phyloP scores from a whole-genome alignment of 495 filamentous ascomycete species.

The Pyrenula massariospora region DNA sequence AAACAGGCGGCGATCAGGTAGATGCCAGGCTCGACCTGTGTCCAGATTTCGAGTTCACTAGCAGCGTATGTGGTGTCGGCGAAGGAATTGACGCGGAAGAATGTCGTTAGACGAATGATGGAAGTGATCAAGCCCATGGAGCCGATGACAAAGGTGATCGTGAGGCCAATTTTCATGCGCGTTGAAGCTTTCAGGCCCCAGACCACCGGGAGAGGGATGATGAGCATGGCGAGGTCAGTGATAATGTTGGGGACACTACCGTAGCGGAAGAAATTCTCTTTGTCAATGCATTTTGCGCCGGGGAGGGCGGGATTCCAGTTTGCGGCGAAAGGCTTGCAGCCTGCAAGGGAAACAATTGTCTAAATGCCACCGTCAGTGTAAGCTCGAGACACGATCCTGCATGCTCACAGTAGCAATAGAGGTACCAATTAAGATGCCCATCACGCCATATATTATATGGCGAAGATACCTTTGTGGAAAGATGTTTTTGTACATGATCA shows the following conservation, averaged over 20 bases:
- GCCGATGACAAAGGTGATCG: slow-evolving; percentile 29
- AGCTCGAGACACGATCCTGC: slow-evolving; percentile 12
- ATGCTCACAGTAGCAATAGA: slow-evolving; percentile 8
- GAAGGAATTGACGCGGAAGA: slow-evolving; percentile 11
- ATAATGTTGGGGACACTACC: slow-evolving; percentile 21
- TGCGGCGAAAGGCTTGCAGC: too few relatives aligned
- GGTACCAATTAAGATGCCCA: slow-evolving; percentile 6
- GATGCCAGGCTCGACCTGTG: slow-evolving; percentile 28
- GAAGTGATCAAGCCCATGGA: slow-evolving; percentile 22
- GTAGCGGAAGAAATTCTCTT: slow-evolving; percentile 14
- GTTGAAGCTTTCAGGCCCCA: slow-evolving; percentile 19
- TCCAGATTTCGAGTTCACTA: slow-evolving; percentile 22
- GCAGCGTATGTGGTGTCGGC: slow-evolving; percentile 13
- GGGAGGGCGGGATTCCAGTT: slow-evolving; percentile 5
- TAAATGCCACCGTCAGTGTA: slow-evolving; percentile 2
- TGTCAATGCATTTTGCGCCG: slow-evolving; percentile 15
- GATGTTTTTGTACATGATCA: slow-evolving; percentile 21
- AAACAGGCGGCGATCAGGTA: slow-evolving; percentile 34
- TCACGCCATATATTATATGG: slow-evolving; percentile 7
- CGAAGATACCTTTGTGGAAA: slow-evolving; percentile 13
- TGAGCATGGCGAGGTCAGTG: slow-evolving; percentile 18
- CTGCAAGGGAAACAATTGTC: slow-evolving; percentile 10
- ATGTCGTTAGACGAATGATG: slow-evolving; percentile 19
- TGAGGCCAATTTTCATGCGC: slow-evolving; percentile 24
- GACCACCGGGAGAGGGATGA: slow-evolving; percentile 20